Evolutionary conservation across 164 flowering plant species (phyloP).

Genomic region (Liquidambar formosana): DNA sequence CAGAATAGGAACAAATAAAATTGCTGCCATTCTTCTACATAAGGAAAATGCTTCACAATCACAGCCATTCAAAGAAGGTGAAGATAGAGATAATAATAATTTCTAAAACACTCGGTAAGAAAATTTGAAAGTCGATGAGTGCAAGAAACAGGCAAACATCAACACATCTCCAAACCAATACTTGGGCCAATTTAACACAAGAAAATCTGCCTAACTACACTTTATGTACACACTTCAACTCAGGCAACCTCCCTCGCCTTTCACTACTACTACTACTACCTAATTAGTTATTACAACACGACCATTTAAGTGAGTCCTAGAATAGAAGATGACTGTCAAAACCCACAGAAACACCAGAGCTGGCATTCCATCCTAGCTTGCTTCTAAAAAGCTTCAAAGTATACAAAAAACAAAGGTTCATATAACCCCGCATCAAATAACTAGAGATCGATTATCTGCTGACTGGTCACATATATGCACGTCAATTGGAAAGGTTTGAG

Average conservation of each 20-base stretch:
- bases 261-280: not conserved
- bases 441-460: not conserved
- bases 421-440: not conserved
- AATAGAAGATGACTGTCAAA: no score
- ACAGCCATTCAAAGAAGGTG: no score
- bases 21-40: no score
- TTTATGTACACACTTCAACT: not conserved
- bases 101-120: no score
- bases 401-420: not conserved
- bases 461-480: no score
- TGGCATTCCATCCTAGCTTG: no score
- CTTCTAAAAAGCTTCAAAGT: not conserved
- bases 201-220: not conserved
- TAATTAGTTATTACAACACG: slow-evolving; percentile 5
- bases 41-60: no score
- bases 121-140: not conserved
- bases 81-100: no score
- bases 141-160: not conserved
- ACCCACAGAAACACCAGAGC: no score
- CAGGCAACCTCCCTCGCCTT: not conserved
- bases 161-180: not conserved
- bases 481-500: no score
- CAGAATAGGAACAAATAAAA: no score
- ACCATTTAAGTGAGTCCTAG: not conserved
- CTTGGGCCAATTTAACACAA: not conserved